Evolutionary conservation across 805 yeast species (phyloP).

Genomic region (Teunomyces stri): DNA sequence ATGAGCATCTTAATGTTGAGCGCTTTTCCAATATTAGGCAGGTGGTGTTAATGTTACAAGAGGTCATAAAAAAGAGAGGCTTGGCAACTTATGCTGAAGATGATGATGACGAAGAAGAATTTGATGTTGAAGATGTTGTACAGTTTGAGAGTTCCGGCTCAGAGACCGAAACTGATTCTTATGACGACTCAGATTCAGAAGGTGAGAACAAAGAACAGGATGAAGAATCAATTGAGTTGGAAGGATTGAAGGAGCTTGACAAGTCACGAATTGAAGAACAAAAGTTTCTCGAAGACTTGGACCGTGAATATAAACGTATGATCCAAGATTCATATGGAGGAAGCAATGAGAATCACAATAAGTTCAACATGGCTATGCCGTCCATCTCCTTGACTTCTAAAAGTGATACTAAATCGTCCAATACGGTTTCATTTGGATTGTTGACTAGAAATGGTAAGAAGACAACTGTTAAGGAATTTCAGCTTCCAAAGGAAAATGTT

Average conservation of each 20-base stretch:
- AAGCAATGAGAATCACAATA: conserved; percentile 15
- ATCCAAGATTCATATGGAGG: conserved; percentile 50
- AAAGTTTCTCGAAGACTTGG: conserved; percentile 49
- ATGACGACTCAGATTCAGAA: conserved; percentile 11
- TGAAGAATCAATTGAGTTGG: conserved; percentile 16
- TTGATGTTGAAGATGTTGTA: conserved; percentile 8
- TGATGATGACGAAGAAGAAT: conserved; percentile 11
- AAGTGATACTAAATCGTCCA: background rate
- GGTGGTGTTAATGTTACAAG: conserved; percentile 41
- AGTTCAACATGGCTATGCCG: conserved; percentile 26
- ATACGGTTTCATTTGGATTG: conserved; percentile 47
- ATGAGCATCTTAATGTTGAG: conserved; percentile 26
- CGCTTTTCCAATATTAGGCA: conserved; percentile 39
- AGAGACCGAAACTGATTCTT: conserved; percentile 9
- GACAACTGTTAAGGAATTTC: conserved; percentile 40
- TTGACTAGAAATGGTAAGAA: conserved; percentile 54
- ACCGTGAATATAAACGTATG: conserved; percentile 53
- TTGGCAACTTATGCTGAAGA: conserved; percentile 11
- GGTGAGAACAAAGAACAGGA: conserved; percentile 12
- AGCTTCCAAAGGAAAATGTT: conserved; percentile 52
- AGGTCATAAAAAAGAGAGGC: conserved; percentile 15
- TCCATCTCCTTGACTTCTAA: conserved; percentile 7
- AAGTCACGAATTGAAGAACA: conserved; percentile 6
- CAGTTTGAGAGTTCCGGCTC: conserved; percentile 13
- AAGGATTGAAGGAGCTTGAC: conserved; percentile 4